Evolutionary conservation across 2,329 filamentous ascomycete species (phyloP), one percentile per base, ranked within the genome.

Genomic region (Fusarium cicatricum): DNA sequence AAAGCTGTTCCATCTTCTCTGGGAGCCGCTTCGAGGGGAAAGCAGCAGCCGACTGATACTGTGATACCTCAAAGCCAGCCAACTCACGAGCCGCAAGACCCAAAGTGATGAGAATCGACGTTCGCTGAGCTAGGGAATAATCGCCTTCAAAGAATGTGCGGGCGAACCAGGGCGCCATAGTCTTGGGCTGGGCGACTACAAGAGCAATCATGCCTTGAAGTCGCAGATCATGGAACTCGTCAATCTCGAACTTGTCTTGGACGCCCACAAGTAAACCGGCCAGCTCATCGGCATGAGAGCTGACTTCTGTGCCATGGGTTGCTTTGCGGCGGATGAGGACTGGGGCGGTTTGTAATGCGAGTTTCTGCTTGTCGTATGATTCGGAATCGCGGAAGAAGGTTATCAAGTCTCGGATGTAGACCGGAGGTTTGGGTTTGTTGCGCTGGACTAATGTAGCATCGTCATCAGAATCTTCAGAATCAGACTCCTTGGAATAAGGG

Each of bases 61-160:
- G 79, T 0, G 83, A 85, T 8, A 78, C 76, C 40, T 90, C 86
- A 62, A 90, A 86, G 0, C 95, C 93, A 2, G 92, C 91, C 10
- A 99, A 75, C 74, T 98, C 93, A 54, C 94, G 85, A 2, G 91
- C 91, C 26, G 90, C 86, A 0, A 99, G 78, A 0, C 93, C 94
- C 4, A 99, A 78, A 0, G 91, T 88, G 16, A 91, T 89, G 46
- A 99, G 86, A 32, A 98, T 82, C 0, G 90, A 86, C 8, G 90
- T 90, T 33, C 95, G 85, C 72, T 98, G 94, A 0, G 88, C 85
- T 32, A 98, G 79, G 0, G 93, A 97, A 73, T 95, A 93, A 71
- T 99, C 95, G 14, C 93, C 93, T 36, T 92, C 89, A 71, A 97
- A 98, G 71, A 95, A 96, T 0, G 90, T 89, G 52, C 88, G 86